Evolutionary conservation across 169 alveolate species (phyloP), one percentile per base, ranked within the genome.

Genomic region (Babesia bovis): DNA sequence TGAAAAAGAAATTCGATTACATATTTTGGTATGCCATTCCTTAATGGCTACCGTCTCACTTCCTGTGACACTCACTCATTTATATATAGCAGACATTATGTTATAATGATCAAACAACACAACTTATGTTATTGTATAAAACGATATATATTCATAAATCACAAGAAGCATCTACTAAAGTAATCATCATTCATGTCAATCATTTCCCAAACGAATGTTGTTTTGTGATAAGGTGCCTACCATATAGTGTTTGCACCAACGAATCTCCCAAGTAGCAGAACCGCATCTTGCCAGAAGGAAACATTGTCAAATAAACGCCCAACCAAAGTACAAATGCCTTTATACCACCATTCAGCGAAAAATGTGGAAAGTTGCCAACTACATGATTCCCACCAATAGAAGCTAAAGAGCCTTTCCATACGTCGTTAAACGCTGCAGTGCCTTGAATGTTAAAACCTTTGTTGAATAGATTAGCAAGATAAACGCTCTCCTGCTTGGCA

Each of bases 391-490:
- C 87, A 0, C 93, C 93, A 51, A 87, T 66, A 33, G 85, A 87
- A 4, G 93, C 93, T 12, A 87, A 33, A n/a, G 93, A 83, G n/a
- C 93, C 93, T 60, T 74, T 79, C 93, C 93, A 87, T 25, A 47
- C 66, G 52, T 87, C 91, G 28, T 45, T 33, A 59, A 87, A 87
- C 10, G 91, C 85, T n/a, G 10, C 51, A 3, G 33, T 15, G 25
- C 17, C 56, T 10, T 53, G 25, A 10, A 25, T 12, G 21, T 26
- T 1, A 7, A 70, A 19, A 21, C 72, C 84, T 10, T 38, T 57
- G 50, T 87, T 87, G 55, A 87, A 87, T 21, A 63, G 42, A 19
- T 73, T 52, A 4, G 93, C 76, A 19, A 87, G 60, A 61, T 84
- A 87, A 23, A 63, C 33, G 23, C 89, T 90, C 67, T 83, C 90